Percentiles rank a stretch among this genome's conserved stretches.
Conservation (phyloP, 805 yeast genomes). For the Ogataea parapolymorpha region DNA sequence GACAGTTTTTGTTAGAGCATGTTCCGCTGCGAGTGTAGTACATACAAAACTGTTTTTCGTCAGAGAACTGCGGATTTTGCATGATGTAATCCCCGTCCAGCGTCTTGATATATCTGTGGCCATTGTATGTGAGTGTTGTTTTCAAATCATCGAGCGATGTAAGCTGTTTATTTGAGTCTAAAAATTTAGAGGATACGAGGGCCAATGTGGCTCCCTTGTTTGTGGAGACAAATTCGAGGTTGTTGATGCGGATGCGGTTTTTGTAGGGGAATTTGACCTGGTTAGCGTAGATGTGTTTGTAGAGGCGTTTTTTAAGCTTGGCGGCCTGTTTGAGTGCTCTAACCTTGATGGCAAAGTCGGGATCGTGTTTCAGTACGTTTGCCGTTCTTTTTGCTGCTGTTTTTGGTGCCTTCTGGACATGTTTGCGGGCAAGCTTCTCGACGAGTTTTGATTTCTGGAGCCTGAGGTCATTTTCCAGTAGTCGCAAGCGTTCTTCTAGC, state of each 20-base stretch:
- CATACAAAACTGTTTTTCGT: slow-evolving; percentile 18
- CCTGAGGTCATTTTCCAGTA: slow-evolving; percentile 19
- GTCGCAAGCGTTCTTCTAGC: slow-evolving; percentile 18
- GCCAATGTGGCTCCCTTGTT: slow-evolving; percentile 40
- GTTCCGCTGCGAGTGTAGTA: slow-evolving; percentile 38
- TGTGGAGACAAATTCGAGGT: slow-evolving; percentile 42
- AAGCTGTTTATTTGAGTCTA: slow-evolving; percentile 13
- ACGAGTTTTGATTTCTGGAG: slow-evolving; percentile 16
- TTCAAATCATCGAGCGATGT: slow-evolving; percentile 20
- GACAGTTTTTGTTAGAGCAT: slow-evolving; percentile 55
- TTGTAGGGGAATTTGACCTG: slow-evolving; percentile 39
- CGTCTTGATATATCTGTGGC: slow-evolving; percentile 21
- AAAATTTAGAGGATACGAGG: slow-evolving; percentile 31
- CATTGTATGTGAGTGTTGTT: slow-evolving; percentile 13
- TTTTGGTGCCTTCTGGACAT: slow-evolving; percentile 12
- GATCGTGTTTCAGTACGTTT: slow-evolving; percentile 35
- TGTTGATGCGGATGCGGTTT: slow-evolving; percentile 43
- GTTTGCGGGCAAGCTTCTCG: slow-evolving; percentile 14
- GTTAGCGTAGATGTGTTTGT: slow-evolving; percentile 28
- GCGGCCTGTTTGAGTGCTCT: slow-evolving; percentile 18
- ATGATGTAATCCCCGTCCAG: slow-evolving; percentile 25
- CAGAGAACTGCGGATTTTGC: slow-evolving; percentile 9
- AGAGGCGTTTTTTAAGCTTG: slow-evolving; percentile 15
- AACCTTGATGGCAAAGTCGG: slow-evolving; percentile 28
- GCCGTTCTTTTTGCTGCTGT: slow-evolving; percentile 3